Base-by-base conservation (phyloP, 129 eudicot genomes). In the Solidago caesia region DNA sequence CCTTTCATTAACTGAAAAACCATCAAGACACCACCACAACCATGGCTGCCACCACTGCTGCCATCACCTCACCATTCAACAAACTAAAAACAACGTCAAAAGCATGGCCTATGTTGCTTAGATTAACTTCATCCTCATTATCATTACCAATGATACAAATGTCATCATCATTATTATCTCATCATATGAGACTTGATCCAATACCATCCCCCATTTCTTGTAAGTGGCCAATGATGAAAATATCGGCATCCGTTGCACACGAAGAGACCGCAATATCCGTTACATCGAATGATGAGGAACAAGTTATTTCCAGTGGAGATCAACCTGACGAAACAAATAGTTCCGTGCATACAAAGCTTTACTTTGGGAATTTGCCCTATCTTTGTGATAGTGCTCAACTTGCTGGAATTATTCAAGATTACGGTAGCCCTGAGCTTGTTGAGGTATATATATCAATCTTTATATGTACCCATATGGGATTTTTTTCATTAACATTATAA, bases 321-420 rank as follows among this genome's bases (percentile, higher is more conserved):
- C 73, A 69, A 44, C 43, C 33, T 26, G 74, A 53, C 33, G 46
- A 58, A 3, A 33, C 39, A n/a, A 62, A 15, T 44, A 53, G 44
- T 68, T 52, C 66, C 8, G 84, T 75, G 5, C 84, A 75, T 60
- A 91, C 96, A 1, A 91, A 93, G 87, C 87, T 90, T 41, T 93
- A 93, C 41, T 81, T 90, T 56, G 98, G 98, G 64, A 93, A 93
- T 75, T 80, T 93, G 84, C 98, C 96, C 10, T 93, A 90, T 73
- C 82, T 70, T 45, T 88, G 92, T 68, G 98, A 93, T 62, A 93
- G 98, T 84, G 96, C 98, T 53, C 92, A 88, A 67, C 96, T 93
- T 67, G 98, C 96, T 78, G 98, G 96, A 5, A 86, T 93, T 39
- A 81, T 93, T 69, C 98, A 93, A 79, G 86, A 83, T 39, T 90